phyloP scores from a whole-genome alignment of 192 early-diverging fungal genomes.

The Gamsiella multidivaricata region DNA sequence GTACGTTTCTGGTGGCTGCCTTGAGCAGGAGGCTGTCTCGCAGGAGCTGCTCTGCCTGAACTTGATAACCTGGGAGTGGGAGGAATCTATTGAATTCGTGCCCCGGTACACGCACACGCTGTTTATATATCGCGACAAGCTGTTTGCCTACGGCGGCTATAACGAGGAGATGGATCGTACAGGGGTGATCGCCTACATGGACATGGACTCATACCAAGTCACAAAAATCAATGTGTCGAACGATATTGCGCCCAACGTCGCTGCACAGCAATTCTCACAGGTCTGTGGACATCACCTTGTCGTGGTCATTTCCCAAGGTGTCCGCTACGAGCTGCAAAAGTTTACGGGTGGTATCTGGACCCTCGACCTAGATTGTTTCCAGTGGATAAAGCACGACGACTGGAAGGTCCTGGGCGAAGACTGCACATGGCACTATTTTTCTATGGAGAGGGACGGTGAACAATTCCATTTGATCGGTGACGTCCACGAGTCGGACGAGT shows the following conservation, averaged over 20 bases:
- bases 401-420: conserved; percentile 53
- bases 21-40: conserved; percentile 44
- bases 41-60: conserved; percentile 59
- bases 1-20: conserved; percentile 70
- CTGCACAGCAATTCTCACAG: conserved; percentile 72
- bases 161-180: conserved; percentile 67
- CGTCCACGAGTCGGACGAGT: conserved; percentile 69
- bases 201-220: conserved; percentile 56
- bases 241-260: conserved; percentile 60
- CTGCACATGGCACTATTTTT: conserved; percentile 70
- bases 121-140: conserved; percentile 63
- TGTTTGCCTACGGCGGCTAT: conserved; percentile 72
- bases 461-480: conserved; percentile 69
- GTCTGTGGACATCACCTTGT: conserved; percentile 69
- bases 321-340: conserved; percentile 55
- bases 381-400: conserved; percentile 64
- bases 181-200: conserved; percentile 65
- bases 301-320: conserved; percentile 60
- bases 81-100: conserved; percentile 64
- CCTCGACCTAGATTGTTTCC: conserved; percentile 64
- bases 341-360: conserved; percentile 68
- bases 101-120: conserved; percentile 64
- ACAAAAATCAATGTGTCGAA: conserved; percentile 62
- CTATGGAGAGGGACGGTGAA: conserved; percentile 62
- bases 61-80: conserved; percentile 68